Base-by-base conservation (phyloP, 139 green algal genomes). In the Closterium sp. region DNA sequence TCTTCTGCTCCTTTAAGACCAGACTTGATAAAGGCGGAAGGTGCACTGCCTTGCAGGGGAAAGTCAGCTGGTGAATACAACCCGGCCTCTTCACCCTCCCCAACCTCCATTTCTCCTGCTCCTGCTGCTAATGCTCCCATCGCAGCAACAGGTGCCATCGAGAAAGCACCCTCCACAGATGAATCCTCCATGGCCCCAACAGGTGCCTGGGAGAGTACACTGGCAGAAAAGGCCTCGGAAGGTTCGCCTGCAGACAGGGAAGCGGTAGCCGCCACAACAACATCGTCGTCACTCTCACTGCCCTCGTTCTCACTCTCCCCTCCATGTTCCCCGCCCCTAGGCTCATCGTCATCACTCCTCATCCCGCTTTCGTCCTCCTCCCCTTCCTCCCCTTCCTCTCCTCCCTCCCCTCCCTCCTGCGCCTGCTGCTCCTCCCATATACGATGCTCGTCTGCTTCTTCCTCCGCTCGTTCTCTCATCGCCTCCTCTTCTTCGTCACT, bases 261-360 rank as follows among this genome's bases (percentile, higher is more conserved):
- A 64, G 86, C 0, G 97, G 99, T 94, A 97, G 95, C 95, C 95
- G 97, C 66, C 96, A 98, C 32, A 92, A 99, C 66, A 99, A 99
- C 91, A 98, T 99, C 66, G 96, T 97, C 12, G 87, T 99, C 34
- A 99, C 98, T 2, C 94, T 97, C 6, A 97, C 98, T 32, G 95
- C 95, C 87, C 90, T 94, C 33, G 7, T 21, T n/a, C 36, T 88
- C 10, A 21, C 84, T 19, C 33, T 19, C 55, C 23, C 16, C 55
- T 28, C 0, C 55, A 76, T 6, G n/a, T n/a, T n/a, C n/a, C n/a
- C n/a, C n/a, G n/a, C n/a, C n/a, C n/a, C n/a, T n/a, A n/a, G n/a
- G n/a, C n/a, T n/a, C 12, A 76, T 76, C 55, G 25, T 2, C 55
- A 76, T 31, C 25, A 23, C 23, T 89, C 90, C 33, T 12, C 34